These are phyloP conservation scores for Neofusicoccum laricinum DNA, from an alignment of 2,329 filamentous ascomycete genomes.

Conservation along the genomic window DNA sequence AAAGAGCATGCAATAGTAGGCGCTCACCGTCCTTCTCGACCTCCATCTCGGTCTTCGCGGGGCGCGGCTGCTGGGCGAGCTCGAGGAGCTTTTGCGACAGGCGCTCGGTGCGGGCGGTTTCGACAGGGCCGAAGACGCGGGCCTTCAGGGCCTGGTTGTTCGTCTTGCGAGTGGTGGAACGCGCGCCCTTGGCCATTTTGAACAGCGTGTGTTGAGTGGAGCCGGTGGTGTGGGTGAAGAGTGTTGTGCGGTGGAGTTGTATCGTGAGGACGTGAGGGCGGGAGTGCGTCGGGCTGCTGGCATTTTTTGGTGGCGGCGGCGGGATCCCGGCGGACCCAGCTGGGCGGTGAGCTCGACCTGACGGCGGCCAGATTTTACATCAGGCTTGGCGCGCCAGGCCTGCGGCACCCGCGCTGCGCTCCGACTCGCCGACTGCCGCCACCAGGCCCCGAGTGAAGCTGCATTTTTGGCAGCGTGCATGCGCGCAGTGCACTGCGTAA, in stretches of 20 bases:
- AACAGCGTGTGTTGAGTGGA: slow-evolving; percentile 24
- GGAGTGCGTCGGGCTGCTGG: not conserved
- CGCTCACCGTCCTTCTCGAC: slow-evolving; percentile 34
- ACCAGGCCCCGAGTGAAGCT: not conserved
- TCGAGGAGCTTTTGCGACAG: slow-evolving; percentile 84
- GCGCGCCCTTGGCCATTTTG: slow-evolving; percentile 80
- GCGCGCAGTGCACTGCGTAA: not conserved
- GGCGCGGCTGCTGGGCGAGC: slow-evolving; percentile 72
- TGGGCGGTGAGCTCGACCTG: slow-evolving; percentile 1
- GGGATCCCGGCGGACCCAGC: not conserved
- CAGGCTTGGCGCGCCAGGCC: slow-evolving; percentile 2
- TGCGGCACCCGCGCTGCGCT: not conserved
- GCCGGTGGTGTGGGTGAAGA: not conserved
- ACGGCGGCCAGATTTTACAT: slow-evolving; percentile 11
- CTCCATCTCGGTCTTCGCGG: slow-evolving; percentile 41
- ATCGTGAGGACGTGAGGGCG: slow-evolving; percentile 14
- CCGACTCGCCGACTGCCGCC: not conserved
- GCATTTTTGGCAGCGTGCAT: not conserved
- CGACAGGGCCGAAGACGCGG: slow-evolving; percentile 79
- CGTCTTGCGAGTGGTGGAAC: slow-evolving; percentile 74
- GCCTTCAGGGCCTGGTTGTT: slow-evolving; percentile 80
- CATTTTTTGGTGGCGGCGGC: not conserved
- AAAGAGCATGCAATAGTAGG: not conserved
- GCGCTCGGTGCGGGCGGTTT: slow-evolving; percentile 74
- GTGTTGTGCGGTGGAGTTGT: slow-evolving; percentile 3